Percentiles rank a stretch among this genome's conserved stretches.
Evolutionary conservation across 2,329 filamentous ascomycete species (phyloP).

Genomic region (Seiridium unicorne): DNA sequence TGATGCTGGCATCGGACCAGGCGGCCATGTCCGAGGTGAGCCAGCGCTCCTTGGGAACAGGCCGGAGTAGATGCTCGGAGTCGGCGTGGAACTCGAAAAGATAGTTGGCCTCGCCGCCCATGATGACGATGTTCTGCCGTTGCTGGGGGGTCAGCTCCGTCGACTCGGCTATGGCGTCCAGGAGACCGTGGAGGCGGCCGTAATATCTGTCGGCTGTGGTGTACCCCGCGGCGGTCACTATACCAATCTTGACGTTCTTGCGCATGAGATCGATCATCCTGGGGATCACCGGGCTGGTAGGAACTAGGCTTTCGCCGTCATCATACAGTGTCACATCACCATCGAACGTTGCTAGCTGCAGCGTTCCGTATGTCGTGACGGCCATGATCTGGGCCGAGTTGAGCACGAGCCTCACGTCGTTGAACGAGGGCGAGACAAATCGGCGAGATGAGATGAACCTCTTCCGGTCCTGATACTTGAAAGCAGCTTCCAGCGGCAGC

Average conservation of each 20-base stretch:
- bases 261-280: slow-evolving; percentile 68
- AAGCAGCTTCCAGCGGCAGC: slow-evolving; percentile 82
- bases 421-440: slow-evolving; percentile 95
- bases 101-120: slow-evolving; percentile 96
- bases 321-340: slow-evolving; percentile 96
- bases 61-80: slow-evolving; percentile 65
- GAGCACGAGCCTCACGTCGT: slow-evolving; percentile 87
- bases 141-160: slow-evolving; percentile 60
- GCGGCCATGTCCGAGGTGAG: slow-evolving; percentile 74
- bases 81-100: slow-evolving; percentile 75
- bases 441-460: slow-evolving; percentile 86
- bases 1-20: slow-evolving; percentile 77
- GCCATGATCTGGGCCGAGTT: slow-evolving; percentile 96
- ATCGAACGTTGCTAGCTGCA: slow-evolving; percentile 92
- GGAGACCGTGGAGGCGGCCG: slow-evolving; percentile 78
- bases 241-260: slow-evolving; percentile 81
- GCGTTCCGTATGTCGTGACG: slow-evolving; percentile 68
- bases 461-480: slow-evolving; percentile 82
- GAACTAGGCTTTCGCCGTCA: slow-evolving; percentile 76
- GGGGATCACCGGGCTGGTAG: slow-evolving; percentile 74
- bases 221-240: slow-evolving; percentile 96
- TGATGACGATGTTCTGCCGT: slow-evolving; percentile 80
- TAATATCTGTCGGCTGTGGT: slow-evolving; percentile 86
- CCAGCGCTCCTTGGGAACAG: slow-evolving; percentile 68
- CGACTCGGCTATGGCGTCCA: slow-evolving; percentile 70